Conservation (phyloP, 257 asterid genomes). For the Knoxia roxburghii region DNA sequence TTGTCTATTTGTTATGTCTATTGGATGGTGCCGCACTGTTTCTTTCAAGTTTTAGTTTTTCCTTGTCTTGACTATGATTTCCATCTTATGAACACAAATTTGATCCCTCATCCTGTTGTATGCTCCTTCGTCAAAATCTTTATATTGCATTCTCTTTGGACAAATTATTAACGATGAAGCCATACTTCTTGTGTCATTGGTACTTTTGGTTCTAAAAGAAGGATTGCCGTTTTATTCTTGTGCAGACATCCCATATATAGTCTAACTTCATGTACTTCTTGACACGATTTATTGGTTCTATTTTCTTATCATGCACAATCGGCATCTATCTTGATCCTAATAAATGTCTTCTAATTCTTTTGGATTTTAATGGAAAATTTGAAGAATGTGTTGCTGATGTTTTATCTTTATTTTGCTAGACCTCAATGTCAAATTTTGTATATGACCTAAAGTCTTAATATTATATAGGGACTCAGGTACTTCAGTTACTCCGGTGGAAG, state of each 20-base stretch:
- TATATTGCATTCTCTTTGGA: neutral
- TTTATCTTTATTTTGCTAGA: neutral
- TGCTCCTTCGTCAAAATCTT: neutral
- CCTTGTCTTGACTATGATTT: neutral
- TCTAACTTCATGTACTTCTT: too few species aligned
- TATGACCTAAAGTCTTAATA: conserved; percentile 14
- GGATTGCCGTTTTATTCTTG: neutral
- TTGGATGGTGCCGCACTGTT: neutral
- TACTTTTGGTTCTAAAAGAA: neutral
- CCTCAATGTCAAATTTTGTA: neutral
- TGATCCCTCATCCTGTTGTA: neutral
- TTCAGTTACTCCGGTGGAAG: conserved; percentile 43
- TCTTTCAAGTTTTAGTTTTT: neutral
- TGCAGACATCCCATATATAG: neutral
- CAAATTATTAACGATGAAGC: neutral
- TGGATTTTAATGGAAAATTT: too few species aligned
- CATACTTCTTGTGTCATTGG: neutral
- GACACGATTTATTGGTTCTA: too few species aligned
- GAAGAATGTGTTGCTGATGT: neutral
- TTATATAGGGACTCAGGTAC: conserved; percentile 56
- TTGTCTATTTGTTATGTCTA: too few species aligned
- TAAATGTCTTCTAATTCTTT: too few species aligned
- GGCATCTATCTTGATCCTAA: too few species aligned
- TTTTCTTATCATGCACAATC: too few species aligned
- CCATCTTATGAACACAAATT: neutral